Conservation (phyloP, 2,329 filamentous ascomycete genomes). For the Diaporthe citri region DNA sequence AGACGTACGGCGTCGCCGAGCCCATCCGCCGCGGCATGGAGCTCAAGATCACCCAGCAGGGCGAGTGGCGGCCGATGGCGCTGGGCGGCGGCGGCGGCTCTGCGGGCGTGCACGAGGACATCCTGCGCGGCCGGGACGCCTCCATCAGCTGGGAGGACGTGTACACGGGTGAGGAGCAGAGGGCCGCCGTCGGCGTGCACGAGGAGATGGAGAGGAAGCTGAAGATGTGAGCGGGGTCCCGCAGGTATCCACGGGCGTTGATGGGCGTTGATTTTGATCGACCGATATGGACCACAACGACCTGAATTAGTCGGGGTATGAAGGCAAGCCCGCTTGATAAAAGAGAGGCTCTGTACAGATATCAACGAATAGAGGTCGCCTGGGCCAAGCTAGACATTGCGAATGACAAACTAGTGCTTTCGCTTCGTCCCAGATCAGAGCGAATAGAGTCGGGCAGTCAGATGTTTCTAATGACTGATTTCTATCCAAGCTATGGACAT, state of each 20-base stretch:
- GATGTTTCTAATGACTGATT: constrained; percentile 38
- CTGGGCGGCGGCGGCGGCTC: constrained; percentile 72
- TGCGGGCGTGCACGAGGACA: constrained; percentile 86
- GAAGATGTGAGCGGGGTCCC: constrained; percentile 70
- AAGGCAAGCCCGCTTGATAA: background rate
- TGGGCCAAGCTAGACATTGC: constrained; percentile 26
- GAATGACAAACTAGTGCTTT: background rate
- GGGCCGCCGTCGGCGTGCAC: constrained; percentile 80
- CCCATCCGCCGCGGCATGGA: constrained; percentile 95
- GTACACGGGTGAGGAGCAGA: constrained; percentile 82
- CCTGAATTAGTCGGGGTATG: background rate
- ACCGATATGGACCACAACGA: background rate
- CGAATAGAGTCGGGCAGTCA: background rate
- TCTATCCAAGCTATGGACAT: constrained; percentile 40
- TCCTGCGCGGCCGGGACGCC: constrained; percentile 82
- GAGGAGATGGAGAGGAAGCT: constrained; percentile 95
- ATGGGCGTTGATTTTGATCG: background rate
- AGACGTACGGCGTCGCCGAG: constrained; percentile 92
- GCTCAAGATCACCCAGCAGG: constrained; percentile 84
- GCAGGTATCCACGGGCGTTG: background rate
- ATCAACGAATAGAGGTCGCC: constrained; percentile 28
- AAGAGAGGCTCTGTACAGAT: constrained; percentile 26
- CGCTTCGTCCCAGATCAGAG: background rate
- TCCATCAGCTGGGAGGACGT: constrained; percentile 94
- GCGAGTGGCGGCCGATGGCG: constrained; percentile 82